Evolutionary conservation across 2,329 filamentous ascomycete genomes (phyloP).

Genomic region (Phoma herbarum): DNA sequence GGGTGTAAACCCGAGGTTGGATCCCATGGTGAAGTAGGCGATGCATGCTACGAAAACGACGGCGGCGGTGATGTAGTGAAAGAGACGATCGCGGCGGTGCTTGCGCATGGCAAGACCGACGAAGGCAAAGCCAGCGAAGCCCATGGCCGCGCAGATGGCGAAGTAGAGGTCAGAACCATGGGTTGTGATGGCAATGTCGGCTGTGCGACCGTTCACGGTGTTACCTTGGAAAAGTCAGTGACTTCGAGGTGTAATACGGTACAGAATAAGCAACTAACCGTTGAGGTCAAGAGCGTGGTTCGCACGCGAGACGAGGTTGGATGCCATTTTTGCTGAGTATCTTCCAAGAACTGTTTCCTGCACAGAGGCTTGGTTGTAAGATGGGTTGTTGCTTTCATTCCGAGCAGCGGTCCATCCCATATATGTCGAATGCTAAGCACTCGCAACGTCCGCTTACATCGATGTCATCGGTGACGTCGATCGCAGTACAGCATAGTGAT

Average conservation of each 20-base stretch:
- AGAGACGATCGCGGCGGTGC: conserved; percentile 64
- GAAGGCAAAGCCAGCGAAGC: conserved; percentile 61
- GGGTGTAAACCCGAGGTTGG: conserved; percentile 69
- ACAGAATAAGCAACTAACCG: conserved; percentile 24
- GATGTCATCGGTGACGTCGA: conserved; percentile 19
- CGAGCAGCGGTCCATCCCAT: conserved; percentile 4
- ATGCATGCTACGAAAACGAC: conserved; percentile 68
- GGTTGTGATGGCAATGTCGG: conserved; percentile 66
- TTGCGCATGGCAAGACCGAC: conserved; percentile 63
- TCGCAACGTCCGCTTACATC: not conserved
- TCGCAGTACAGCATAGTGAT: too few species aligned
- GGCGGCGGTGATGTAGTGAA: conserved; percentile 70
- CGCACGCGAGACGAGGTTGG: conserved; percentile 10
- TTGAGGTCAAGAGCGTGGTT: conserved; percentile 40
- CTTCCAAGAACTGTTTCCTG: conserved; percentile 3
- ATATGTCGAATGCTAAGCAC: not conserved
- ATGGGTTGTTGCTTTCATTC: not conserved
- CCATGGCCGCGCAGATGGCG: conserved; percentile 69
- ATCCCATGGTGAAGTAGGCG: conserved; percentile 73
- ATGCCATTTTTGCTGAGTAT: conserved; percentile 9
- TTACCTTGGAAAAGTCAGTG: conserved; percentile 40
- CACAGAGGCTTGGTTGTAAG: conserved; percentile 5
- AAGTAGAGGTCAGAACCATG: conserved; percentile 71
- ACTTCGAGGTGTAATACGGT: not conserved
- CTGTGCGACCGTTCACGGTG: conserved; percentile 56